A percentile compares a stretch with the other conserved stretches of the same genome.
These are phyloP conservation scores for Phaeosphaeriaceae sp. DNA, from an alignment of 2,329 filamentous ascomycete genomes.

Conservation along the genomic window DNA sequence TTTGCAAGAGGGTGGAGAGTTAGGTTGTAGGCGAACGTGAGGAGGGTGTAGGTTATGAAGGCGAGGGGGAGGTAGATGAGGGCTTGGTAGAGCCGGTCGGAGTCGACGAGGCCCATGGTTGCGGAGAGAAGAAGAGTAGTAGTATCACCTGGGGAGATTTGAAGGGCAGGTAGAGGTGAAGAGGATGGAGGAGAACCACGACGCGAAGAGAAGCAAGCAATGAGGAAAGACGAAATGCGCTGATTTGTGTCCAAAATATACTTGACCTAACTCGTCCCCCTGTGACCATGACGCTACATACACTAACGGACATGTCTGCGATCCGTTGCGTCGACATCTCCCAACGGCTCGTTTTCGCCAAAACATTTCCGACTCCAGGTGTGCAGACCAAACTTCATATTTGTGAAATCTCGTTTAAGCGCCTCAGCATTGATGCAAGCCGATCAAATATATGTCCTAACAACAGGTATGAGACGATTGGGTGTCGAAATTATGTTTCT, in stretches of 20 bases:
- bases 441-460: neutral
- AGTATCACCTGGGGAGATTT: constrained; percentile 18
- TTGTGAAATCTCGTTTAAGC: neutral
- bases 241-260: constrained; percentile 22
- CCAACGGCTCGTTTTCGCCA: constrained; percentile 30
- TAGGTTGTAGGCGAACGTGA: constrained; percentile 32
- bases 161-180: constrained; percentile 10
- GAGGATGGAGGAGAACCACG: neutral
- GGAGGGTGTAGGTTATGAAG: constrained; percentile 29
- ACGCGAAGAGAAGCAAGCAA: neutral
- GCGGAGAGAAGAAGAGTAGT: neutral
- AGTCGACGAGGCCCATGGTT: constrained; percentile 37
- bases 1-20: constrained; percentile 40
- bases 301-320: constrained; percentile 2
- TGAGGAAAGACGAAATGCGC: constrained; percentile 1
- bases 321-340: constrained; percentile 3
- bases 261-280: constrained; percentile 15
- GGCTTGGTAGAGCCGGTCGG: constrained; percentile 27
- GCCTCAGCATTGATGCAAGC: neutral
- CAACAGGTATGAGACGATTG: neutral
- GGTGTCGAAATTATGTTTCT: neutral
- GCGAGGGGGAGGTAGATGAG: constrained; percentile 33
- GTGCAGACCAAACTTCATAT: constrained; percentile 28
- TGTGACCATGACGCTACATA: constrained; percentile 24
- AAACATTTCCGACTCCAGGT: constrained; percentile 33